Evolutionary conservation across 345 rosid species (phyloP), one percentile per base, ranked within the genome.

Genomic region (Gossypium longicalyx): DNA sequence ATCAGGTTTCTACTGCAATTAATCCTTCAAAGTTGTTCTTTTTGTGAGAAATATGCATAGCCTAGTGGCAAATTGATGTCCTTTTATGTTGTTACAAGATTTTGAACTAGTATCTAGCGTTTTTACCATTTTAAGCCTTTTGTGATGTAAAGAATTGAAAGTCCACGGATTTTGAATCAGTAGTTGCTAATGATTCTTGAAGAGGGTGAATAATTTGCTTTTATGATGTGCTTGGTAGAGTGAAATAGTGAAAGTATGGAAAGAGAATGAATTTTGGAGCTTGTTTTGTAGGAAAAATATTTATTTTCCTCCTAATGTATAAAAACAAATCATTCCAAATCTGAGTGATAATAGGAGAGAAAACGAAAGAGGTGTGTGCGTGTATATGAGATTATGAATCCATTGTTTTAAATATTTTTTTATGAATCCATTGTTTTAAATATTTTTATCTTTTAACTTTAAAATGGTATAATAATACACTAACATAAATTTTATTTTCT

Each of bases 1-100:
- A 91, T 84, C 93, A 91, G 99, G 98, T 95, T 82, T 45, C 47
- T 57, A 49, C 11, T 67, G 60, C 20, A 15, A 23, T 29, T 23
- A 15, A 27, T 44, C 47, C 62, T 34, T 34, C 7, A 1, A 34
- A 34, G 7, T 34, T 34, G 41, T 34, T 34, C 4, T 34, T 34
- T 34, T 5, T 34, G 7, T 34, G 41, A 34, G 41, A 34, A 34
- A 34, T 34, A 34, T 34, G 41, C 7, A 34, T 34, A 34, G 41
- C 41, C 41, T 34, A 34, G 19, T 3, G 23, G 41, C 41, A 22
- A 67, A 16, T 67, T 16, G 57, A 22, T 23, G 12, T 22, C 57
- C 27, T 67, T 66, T 12, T 47, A 47, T 20, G n/a, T 66, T 44
- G n/a, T 66, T 67, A 45, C 29, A 67, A 67, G 53, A 67, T 67